phyloP scores from a whole-genome alignment of 2,329 filamentous ascomycete genomes.

The Curvularia spicifera region DNA sequence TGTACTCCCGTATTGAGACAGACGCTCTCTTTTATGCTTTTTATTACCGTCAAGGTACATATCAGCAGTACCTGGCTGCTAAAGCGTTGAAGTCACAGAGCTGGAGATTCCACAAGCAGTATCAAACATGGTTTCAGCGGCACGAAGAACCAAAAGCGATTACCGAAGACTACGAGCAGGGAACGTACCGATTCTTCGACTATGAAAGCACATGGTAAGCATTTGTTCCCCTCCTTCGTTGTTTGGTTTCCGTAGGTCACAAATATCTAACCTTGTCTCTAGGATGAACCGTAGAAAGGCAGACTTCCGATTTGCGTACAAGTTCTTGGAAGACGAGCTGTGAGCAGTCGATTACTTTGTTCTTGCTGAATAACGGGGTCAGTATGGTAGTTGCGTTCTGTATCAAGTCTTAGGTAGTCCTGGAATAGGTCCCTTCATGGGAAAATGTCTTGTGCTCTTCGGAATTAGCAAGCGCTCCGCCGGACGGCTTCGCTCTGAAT shows the following conservation, averaged over 20 bases:
- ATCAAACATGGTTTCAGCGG: slow-evolving; percentile 97
- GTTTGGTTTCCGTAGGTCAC: slow-evolving; percentile 18
- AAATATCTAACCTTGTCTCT: slow-evolving; percentile 31
- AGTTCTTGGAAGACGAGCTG: slow-evolving; percentile 95
- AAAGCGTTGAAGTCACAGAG: slow-evolving; percentile 98
- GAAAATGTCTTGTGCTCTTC: slow-evolving; percentile 32
- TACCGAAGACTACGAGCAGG: slow-evolving; percentile 98
- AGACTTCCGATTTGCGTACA: slow-evolving; percentile 98
- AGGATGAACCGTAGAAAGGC: slow-evolving; percentile 99
- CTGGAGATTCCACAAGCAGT: slow-evolving; percentile 99
- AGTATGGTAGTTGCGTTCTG: slow-evolving; percentile 31
- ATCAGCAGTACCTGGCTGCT: slow-evolving; percentile 93
- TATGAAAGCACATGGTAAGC: slow-evolving; percentile 96
- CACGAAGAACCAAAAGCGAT: slow-evolving; percentile 99
- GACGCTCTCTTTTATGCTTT: slow-evolving; percentile 99
- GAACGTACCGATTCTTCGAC: slow-evolving; percentile 98
- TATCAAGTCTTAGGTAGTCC: slow-evolving; percentile 47
- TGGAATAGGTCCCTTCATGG: slow-evolving; percentile 32
- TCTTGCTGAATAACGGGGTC: slow-evolving; percentile 9
- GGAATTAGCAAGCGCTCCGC: slow-evolving; percentile 9
- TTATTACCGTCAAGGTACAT: slow-evolving; percentile 96
- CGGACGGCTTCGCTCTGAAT: slow-evolving; percentile 11
- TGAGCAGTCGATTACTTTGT: slow-evolving; percentile 38
- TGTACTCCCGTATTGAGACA: slow-evolving; percentile 90
- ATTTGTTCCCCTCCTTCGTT: slow-evolving; percentile 15